Evolutionary conservation across 306 rosid species (phyloP), one percentile per base, ranked within the genome.

Genomic region (Adenanthera pavonina): DNA sequence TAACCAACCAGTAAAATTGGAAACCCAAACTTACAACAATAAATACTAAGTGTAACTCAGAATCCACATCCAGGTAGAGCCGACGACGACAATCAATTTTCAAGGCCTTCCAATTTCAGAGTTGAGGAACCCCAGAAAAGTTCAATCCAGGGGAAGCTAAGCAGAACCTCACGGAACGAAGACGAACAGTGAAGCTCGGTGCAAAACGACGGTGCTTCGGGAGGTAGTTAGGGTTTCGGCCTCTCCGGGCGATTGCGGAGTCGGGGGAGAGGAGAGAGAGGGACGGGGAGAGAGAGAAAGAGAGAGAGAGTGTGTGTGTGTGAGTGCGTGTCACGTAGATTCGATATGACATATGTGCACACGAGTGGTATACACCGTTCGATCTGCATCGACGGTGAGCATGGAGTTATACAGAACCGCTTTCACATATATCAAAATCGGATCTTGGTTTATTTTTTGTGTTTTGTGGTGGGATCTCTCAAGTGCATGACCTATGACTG

Each of bases 311-410:
- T 47, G 83, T 59, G 81, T 30, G 86, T 64, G 78, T 20, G 82
- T 80, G 88, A 72, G 87, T 76, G 88, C 81, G 86, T 82, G 88
- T 66, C 92, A 54, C 82, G 59, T 74, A 56, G 87, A 77, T 76
- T 80, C 78, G 65, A 81, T 76, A 87, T 70, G 88, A 76, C 89
- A 89, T 85, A 75, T 84, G 80, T 81, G 84, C 73, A 61, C 80
- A 77, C 81, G 85, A 84, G 84, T 41, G 5, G 35, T 65, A 14
- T 54, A 0, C 1, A 38, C 88, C 91, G 91, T 84, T 5, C 0
- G 88, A 87, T 87, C 43, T 12, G 6, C 49, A 85, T 87, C 82
- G 13, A 69, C 85, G 88, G 86, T 5, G 10, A 35, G 1, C 0
- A 48, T 47, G 64, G 19, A 9, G 47, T 81, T 62, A 5, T 35